These are phyloP conservation scores for Podospora conica DNA, from an alignment of 495 filamentous ascomycete genomes.

Conservation along the genomic window DNA sequence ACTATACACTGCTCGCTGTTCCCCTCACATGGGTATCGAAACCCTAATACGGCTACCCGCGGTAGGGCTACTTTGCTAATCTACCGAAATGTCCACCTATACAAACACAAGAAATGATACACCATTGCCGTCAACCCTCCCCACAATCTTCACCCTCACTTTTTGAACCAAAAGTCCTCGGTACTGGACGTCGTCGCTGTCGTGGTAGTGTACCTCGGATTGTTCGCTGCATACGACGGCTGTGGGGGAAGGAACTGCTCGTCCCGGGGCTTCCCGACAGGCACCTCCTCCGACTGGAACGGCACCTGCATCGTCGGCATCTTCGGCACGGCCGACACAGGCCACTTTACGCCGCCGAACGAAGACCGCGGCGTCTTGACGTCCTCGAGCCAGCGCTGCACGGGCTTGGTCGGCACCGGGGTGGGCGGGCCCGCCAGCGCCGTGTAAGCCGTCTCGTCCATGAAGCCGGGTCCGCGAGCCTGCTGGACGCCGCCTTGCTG, in stretches of 20 bases:
- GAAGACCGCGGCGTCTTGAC: constrained; percentile 18
- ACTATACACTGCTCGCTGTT: background rate
- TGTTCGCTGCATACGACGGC: constrained; percentile 6
- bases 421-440: constrained; percentile 16
- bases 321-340: constrained; percentile 9
- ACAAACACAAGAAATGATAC: background rate
- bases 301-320: background rate
- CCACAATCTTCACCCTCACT: background rate
- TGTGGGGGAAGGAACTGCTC: constrained; percentile 6
- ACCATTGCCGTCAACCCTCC: background rate
- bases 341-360: constrained; percentile 1
- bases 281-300: background rate
- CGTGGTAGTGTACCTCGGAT: constrained; percentile 16
- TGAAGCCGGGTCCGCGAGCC: constrained; percentile 1
- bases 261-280: background rate
- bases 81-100: background rate
- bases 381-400: constrained; percentile 15
- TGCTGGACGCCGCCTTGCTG: background rate
- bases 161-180: constrained; percentile 7
- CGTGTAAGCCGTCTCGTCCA: constrained; percentile 20
- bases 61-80: background rate
- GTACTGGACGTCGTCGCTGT: constrained; percentile 16
- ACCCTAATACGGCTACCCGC: background rate
- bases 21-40: background rate
- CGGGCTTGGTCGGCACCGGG: constrained; percentile 10